Evolutionary conservation across 139 green algal species (phyloP).

Genomic region (Chlamydomonas applanata): DNA sequence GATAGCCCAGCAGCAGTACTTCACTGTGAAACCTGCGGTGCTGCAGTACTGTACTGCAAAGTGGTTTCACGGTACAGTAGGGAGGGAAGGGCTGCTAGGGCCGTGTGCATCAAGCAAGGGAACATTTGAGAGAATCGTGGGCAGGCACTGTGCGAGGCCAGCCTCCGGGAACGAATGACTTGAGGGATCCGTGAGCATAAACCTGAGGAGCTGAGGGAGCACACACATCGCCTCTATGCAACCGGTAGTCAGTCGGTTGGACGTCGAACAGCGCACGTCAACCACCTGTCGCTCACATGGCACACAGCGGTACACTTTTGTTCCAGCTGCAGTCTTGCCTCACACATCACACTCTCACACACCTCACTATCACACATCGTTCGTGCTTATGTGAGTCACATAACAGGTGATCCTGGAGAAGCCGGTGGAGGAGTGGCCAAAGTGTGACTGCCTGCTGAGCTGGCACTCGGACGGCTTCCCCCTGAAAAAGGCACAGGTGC

Average conservation of each 20-base stretch:
- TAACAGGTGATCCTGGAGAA: constrained; percentile 72
- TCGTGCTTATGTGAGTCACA: no score
- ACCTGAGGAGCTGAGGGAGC: no score
- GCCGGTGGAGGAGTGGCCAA: constrained; percentile 86
- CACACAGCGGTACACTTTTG: no score
- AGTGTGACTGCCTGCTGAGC: constrained; percentile 82
- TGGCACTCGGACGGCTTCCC: constrained; percentile 95
- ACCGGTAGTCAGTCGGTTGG: no score
- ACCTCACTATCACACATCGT: no score
- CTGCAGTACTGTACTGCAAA: neutral
- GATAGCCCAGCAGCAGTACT: neutral
- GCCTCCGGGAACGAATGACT: no score
- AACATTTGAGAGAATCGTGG: neutral
- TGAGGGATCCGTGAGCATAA: no score
- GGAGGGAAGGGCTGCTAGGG: neutral
- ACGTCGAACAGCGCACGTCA: no score
- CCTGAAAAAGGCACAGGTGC: constrained; percentile 77
- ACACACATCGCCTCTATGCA: no score
- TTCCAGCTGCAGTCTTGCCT: no score
- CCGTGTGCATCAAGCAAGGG: neutral
- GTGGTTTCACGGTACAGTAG: neutral
- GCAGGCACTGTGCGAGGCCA: neutral
- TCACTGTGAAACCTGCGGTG: neutral
- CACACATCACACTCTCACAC: no score
- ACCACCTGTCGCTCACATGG: no score